A percentile compares a stretch with the other conserved stretches of the same genome.
Evolutionary conservation across 1,139 yeast genomes (phyloP).

Genomic region (Magnusiomyces sp.): DNA sequence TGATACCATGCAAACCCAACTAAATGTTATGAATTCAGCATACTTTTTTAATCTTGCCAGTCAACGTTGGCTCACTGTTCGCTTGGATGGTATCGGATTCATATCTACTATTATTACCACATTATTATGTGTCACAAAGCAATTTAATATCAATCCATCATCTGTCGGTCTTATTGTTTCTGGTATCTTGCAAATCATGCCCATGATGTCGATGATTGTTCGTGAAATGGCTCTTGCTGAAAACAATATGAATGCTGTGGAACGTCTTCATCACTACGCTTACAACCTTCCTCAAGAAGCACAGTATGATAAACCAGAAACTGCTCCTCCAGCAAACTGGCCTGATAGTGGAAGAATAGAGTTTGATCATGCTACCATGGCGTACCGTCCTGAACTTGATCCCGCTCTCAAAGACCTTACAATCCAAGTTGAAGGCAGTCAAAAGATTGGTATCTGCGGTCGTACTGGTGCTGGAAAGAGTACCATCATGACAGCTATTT

Average conservation of each 20-base stretch:
- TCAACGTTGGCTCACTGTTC: constrained; percentile 72
- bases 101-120: constrained; percentile 40
- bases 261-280: constrained; percentile 67
- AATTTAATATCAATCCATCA: constrained; percentile 54
- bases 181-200: constrained; percentile 27
- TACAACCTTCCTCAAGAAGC: constrained; percentile 60
- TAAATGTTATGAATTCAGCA: constrained; percentile 65
- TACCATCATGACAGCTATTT: constrained; percentile 58
- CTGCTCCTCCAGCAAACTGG: constrained; percentile 54
- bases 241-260: constrained; percentile 81
- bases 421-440: constrained; percentile 41
- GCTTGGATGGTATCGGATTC: constrained; percentile 49
- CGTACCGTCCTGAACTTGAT: constrained; percentile 72
- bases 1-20: constrained; percentile 39
- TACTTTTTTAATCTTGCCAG: constrained; percentile 56
- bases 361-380: constrained; percentile 51
- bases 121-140: constrained; percentile 54
- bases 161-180: constrained; percentile 66
- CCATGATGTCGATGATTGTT: constrained; percentile 31
- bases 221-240: constrained; percentile 59
- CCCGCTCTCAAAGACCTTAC: constrained; percentile 52
- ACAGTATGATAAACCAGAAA: constrained; percentile 41
- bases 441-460: constrained; percentile 69
- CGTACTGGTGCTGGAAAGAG: constrained; percentile 78
- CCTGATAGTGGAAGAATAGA: constrained; percentile 49